These are phyloP conservation scores for Basipetospora sp. DNA, from an alignment of 2,329 filamentous ascomycete species.

Conservation along the genomic window DNA sequence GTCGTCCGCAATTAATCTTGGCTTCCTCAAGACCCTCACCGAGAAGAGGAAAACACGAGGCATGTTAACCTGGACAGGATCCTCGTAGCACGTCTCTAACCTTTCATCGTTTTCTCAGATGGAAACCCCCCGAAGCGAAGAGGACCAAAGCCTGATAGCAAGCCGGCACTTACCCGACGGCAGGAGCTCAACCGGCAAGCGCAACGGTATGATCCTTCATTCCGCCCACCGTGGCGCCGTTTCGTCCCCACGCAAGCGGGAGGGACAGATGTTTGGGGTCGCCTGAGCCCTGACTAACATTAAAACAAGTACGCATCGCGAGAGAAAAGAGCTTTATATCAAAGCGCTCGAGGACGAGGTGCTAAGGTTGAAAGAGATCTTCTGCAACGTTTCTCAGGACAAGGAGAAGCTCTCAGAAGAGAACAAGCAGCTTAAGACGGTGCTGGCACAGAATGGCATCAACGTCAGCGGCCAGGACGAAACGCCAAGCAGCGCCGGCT, in stretches of 20 bases:
- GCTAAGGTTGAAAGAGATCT: slow-evolving; percentile 74
- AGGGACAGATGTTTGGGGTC: too few species aligned
- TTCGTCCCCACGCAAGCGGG: too few species aligned
- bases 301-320: slow-evolving; percentile 72
- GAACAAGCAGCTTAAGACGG: slow-evolving; percentile 55
- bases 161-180: slow-evolving; percentile 77
- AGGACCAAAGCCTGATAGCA: slow-evolving; percentile 91
- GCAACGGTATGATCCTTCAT: slow-evolving; percentile 55
- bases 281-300: too few species aligned
- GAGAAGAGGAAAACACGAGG: slow-evolving; percentile 70
- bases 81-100: slow-evolving; percentile 4
- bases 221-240: too few species aligned
- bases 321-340: slow-evolving; percentile 92
- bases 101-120: slow-evolving; percentile 49
- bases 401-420: slow-evolving; percentile 64
- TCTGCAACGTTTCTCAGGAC: slow-evolving; percentile 56
- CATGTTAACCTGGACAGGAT: slow-evolving; percentile 18
- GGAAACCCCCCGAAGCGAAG: slow-evolving; percentile 75
- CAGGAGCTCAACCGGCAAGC: slow-evolving; percentile 93
- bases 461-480: slow-evolving; percentile 24
- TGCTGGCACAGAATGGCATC: slow-evolving; percentile 40
- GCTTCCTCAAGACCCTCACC: slow-evolving; percentile 50
- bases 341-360: slow-evolving; percentile 87
- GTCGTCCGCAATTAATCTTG: slow-evolving; percentile 34
- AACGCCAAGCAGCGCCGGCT: slow-evolving; percentile 30